These are phyloP conservation scores for Luffa aegyptiaca DNA, from an alignment of 306 rosid genomes.

Conservation along the genomic window DNA sequence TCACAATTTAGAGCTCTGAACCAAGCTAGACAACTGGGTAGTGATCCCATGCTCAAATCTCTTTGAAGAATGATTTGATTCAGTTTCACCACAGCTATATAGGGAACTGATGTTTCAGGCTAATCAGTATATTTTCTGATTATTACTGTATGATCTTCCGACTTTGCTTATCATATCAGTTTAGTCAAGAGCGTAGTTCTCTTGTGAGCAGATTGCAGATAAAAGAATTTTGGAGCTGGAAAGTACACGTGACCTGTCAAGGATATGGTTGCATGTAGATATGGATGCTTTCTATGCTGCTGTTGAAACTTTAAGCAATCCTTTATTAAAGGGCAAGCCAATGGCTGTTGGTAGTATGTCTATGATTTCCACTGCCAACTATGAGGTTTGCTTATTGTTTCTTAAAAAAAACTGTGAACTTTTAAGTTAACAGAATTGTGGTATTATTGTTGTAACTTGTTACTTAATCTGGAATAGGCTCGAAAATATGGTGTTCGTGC, in stretches of 20 bases:
- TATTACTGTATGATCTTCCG: neutral
- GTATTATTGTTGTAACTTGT: neutral
- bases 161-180: neutral
- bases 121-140: neutral
- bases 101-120: neutral
- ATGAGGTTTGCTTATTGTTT: slow-evolving; percentile 46
- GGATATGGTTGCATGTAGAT: slow-evolving; percentile 90
- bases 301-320: slow-evolving; percentile 79
- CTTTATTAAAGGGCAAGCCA: slow-evolving; percentile 57
- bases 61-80: neutral
- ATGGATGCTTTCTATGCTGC: slow-evolving; percentile 99
- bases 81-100: neutral
- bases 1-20: neutral
- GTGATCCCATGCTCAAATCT: neutral
- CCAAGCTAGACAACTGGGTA: neutral
- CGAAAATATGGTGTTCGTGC: slow-evolving; percentile 91
- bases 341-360: slow-evolving; percentile 92
- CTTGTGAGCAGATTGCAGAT: slow-evolving; percentile 44
- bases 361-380: slow-evolving; percentile 92
- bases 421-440: neutral
- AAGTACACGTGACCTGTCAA: slow-evolving; percentile 63
- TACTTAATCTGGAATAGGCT: slow-evolving; percentile 34
- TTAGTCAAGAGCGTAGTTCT: neutral
- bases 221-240: slow-evolving; percentile 62
- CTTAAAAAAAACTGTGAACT: too few species aligned